phyloP scores from a whole-genome alignment of 2,329 filamentous ascomycete genomes.

The Fusarium longipes region DNA sequence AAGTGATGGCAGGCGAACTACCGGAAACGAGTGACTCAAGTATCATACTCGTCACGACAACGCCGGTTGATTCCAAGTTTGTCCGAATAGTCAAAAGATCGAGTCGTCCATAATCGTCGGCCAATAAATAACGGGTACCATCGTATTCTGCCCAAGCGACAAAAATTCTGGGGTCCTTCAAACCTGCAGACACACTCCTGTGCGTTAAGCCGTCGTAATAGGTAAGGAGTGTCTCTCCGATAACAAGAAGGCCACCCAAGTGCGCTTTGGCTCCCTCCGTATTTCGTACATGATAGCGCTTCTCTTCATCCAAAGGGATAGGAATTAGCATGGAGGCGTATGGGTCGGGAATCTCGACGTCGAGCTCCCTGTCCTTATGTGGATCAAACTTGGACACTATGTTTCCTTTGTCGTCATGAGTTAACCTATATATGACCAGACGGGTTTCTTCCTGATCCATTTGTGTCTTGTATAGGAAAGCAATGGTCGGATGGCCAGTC shows the following conservation, averaged over 20 bases:
- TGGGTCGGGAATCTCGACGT: constrained; percentile 64
- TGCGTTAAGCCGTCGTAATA: constrained; percentile 86
- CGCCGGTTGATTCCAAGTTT: constrained; percentile 70
- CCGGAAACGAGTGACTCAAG: constrained; percentile 61
- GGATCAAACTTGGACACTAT: constrained; percentile 66
- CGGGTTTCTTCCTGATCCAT: constrained; percentile 64
- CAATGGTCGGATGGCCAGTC: constrained; percentile 67
- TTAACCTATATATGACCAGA: constrained; percentile 69
- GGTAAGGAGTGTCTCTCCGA: constrained; percentile 83
- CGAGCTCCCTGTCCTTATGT: constrained; percentile 65
- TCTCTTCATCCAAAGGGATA: constrained; percentile 67
- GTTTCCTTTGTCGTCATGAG: constrained; percentile 67
- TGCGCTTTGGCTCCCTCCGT: constrained; percentile 65
- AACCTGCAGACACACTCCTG: constrained; percentile 69
- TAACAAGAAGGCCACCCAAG: constrained; percentile 76
- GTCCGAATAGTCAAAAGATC: constrained; percentile 85
- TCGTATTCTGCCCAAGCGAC: constrained; percentile 92
- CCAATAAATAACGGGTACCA: constrained; percentile 83
- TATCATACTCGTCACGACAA: constrained; percentile 77
- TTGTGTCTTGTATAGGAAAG: constrained; percentile 67
- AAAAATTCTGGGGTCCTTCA: constrained; percentile 84
- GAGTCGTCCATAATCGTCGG: constrained; percentile 88
- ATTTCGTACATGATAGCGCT: constrained; percentile 70
- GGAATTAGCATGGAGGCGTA: constrained; percentile 72
- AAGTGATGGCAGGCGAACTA: constrained; percentile 60